Base-by-base conservation (phyloP, 176 grass and related monocot genomes). In the Lolium rigidum region DNA sequence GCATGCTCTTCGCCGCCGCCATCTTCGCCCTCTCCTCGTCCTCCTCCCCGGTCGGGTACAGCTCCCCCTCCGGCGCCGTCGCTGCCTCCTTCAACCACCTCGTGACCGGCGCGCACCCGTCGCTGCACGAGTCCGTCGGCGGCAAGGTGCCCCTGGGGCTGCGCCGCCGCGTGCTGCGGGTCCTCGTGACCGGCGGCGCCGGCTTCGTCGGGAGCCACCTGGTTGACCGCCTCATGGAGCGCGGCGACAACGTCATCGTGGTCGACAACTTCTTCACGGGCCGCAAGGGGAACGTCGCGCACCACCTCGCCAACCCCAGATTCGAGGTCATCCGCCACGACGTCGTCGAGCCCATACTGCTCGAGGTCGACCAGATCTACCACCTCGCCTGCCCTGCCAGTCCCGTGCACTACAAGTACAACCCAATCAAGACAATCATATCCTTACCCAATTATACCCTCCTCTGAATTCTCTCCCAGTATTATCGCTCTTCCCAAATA, bases 351-450 rank as follows among this genome's bases (percentile, higher is more conserved):
- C 90, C 94, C 63, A 83, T 97, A 59, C 87, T 97, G 43, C 90
- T 97, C 31, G 94, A 97, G 72, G 94, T 97, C 67, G 94, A 97
- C 75, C 94, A 94, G 90, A 97, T 97, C 88, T 97, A 97, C 86
- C 94, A 97, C 54, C 92, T 97, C 62, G 94, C 94, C 13, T 97
- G 94, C 86, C 94, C 94, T 18, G 94, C 94, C 10, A 92, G 90
- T 61, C 94, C 94, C 39, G 94, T 97, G 60, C 94, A 97, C 86
- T 97, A 97, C 86, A 97, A 97, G 83, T 97, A 90, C 92, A 97
- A 97, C 80, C 94, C 94, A 68, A 91, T 97, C 83, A 97, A 97
- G 92, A 97, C 94, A 9, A 97, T 97, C 90, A 97, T 97, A 97
- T 97, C 94, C 94, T 57, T 54, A 55, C 74, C 67, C 9, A 48